Evolutionary conservation across 225 moss, liverwort and hornwort genomes (phyloP).

Genomic region (Asterella californica): DNA sequence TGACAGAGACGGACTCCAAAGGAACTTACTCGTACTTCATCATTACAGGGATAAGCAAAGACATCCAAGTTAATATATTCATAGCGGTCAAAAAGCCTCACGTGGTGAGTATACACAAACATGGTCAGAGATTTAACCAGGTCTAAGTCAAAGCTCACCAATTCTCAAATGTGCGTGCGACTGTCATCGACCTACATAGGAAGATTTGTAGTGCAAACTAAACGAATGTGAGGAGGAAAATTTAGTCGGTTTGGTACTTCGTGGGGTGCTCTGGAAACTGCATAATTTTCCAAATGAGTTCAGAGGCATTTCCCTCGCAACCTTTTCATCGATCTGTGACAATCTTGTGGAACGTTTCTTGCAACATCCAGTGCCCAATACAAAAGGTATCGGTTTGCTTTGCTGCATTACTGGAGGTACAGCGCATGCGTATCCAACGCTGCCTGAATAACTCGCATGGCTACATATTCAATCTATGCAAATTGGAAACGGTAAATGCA

Average conservation of each 20-base stretch:
- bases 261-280: slow-evolving; percentile 32
- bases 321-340: slow-evolving; percentile 31
- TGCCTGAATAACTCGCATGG: slow-evolving; percentile 25
- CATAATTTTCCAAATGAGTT: slow-evolving; percentile 19
- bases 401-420: slow-evolving; percentile 21
- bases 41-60: slow-evolving; percentile 13
- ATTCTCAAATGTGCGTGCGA: slow-evolving; percentile 24
- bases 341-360: slow-evolving; percentile 29
- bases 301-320: slow-evolving; percentile 31
- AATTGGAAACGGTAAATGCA: slow-evolving; percentile 35
- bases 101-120: slow-evolving; percentile 26
- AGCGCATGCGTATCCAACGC: slow-evolving; percentile 27
- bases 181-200: slow-evolving; percentile 19
- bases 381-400: slow-evolving; percentile 10
- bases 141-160: slow-evolving; percentile 27
- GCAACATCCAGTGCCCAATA: slow-evolving; percentile 31
- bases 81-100: slow-evolving; percentile 34
- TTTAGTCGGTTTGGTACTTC: slow-evolving; percentile 21
- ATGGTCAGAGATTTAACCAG: slow-evolving; percentile 17
- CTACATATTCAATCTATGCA: slow-evolving; percentile 36
- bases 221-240: slow-evolving; percentile 25
- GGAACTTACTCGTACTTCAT: background rate
- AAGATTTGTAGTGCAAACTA: slow-evolving; percentile 26
- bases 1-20: background rate
- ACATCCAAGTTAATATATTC: slow-evolving; percentile 19